Conservation (phyloP, 495 filamentous ascomycete species). For the Trichoderma reesei region DNA sequence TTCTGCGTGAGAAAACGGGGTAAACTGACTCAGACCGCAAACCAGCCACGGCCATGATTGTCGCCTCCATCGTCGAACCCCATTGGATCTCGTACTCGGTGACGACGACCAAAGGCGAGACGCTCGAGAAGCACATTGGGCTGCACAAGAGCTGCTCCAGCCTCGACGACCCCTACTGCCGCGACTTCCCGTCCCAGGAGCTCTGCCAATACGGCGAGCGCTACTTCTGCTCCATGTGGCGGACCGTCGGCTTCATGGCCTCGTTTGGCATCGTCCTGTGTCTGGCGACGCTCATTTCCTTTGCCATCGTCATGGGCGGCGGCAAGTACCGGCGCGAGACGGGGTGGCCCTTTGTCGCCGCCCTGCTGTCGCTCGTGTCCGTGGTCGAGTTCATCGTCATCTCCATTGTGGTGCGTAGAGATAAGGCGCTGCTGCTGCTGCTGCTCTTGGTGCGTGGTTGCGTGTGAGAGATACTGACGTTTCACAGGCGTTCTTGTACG, state of each 20-base stretch:
- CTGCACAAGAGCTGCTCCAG: slow-evolving; percentile 69
- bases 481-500: slow-evolving; percentile 65
- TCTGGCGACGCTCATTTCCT: slow-evolving; percentile 63
- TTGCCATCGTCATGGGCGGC: slow-evolving; percentile 61
- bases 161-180: slow-evolving; percentile 26
- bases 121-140: slow-evolving; percentile 61
- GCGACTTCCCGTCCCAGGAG: slow-evolving; percentile 48
- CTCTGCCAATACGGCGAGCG: slow-evolving; percentile 59
- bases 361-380: slow-evolving; percentile 51
- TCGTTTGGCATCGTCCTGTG: slow-evolving; percentile 68
- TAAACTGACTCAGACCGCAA: not conserved
- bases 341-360: slow-evolving; percentile 67
- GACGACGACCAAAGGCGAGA: slow-evolving; percentile 38
- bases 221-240: slow-evolving; percentile 88
- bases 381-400: slow-evolving; percentile 57
- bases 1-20: not conserved
- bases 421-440: slow-evolving; percentile 10
- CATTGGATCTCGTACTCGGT: slow-evolving; percentile 72
- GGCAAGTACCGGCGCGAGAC: slow-evolving; percentile 64
- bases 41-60: slow-evolving; percentile 65
- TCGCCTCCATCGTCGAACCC: slow-evolving; percentile 63
- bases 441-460: not conserved
- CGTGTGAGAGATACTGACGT: not conserved
- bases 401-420: slow-evolving; percentile 63
- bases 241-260: slow-evolving; percentile 77